Conservation (phyloP, 306 rosid genomes). For the Hippophae gyantsensis region DNA sequence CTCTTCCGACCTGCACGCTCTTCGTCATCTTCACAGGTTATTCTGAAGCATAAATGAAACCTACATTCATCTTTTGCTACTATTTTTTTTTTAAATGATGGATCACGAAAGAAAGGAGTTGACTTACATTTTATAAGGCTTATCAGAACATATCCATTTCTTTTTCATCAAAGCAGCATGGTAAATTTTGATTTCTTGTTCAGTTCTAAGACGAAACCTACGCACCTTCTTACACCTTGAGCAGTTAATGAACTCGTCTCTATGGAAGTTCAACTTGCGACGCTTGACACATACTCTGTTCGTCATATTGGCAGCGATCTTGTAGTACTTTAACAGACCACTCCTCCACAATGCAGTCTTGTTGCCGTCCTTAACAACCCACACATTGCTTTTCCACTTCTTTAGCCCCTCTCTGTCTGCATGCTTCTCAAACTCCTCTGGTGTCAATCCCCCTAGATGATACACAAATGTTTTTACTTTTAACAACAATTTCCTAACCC, state of each 20-base stretch:
- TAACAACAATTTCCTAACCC: too few relatives aligned
- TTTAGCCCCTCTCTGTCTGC: constrained; percentile 7
- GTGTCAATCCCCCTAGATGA: constrained; percentile 26
- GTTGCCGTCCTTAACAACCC: constrained; percentile 17
- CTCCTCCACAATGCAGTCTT: constrained; percentile 29
- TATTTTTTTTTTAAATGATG: not conserved
- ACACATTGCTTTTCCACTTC: constrained; percentile 35
- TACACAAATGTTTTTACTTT: not conserved
- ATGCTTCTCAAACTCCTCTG: constrained; percentile 36
- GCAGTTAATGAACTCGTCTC: constrained; percentile 34
- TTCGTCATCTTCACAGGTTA: constrained; percentile 26
- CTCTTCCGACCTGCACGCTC: constrained; percentile 27
- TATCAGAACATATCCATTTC: constrained; percentile 32
- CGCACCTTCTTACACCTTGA: constrained; percentile 26
- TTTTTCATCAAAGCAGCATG: constrained; percentile 22
- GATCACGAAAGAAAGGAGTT: not conserved
- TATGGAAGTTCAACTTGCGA: constrained; percentile 22
- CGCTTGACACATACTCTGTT: constrained; percentile 5
- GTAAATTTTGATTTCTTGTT: constrained; percentile 13
- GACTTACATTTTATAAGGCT: constrained; percentile 25
- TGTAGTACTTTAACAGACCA: constrained; percentile 28
- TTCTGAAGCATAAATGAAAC: constrained; percentile 18
- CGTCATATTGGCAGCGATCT: constrained; percentile 26
- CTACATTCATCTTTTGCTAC: not conserved
- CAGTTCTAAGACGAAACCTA: constrained; percentile 24